Percentiles rank a stretch among this genome's conserved stretches.
phyloP scores from a whole-genome alignment of 2,329 filamentous ascomycete genomes.

The Raffaelea albimanens region DNA sequence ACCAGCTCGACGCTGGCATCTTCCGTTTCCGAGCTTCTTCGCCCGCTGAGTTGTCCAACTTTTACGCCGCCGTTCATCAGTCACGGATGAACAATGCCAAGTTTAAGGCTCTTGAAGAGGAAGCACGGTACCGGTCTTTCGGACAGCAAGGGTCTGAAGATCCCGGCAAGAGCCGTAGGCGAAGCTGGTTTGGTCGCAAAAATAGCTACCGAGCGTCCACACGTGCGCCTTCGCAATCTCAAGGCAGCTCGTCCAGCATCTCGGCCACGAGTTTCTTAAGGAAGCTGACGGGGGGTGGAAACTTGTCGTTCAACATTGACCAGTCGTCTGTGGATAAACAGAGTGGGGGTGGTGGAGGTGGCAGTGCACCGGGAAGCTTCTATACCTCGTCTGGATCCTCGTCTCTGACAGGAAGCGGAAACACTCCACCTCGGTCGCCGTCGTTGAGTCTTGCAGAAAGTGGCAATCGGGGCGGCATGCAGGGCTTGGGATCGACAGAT shows the following conservation, averaged over 20 bases:
- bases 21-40: conserved; percentile 84
- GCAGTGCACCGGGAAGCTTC: conserved; percentile 36
- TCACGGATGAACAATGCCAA: conserved; percentile 88
- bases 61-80: conserved; percentile 82
- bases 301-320: conserved; percentile 69
- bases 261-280: conserved; percentile 71
- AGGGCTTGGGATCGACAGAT: conserved; percentile 61
- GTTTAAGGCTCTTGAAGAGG: conserved; percentile 61
- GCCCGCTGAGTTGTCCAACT: conserved; percentile 64
- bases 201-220: conserved; percentile 56
- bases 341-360: conserved; percentile 37
- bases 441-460: conserved; percentile 46
- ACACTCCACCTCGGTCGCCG: conserved; percentile 44
- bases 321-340: conserved; percentile 62
- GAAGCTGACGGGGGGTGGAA: conserved; percentile 58
- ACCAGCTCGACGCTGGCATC: conserved; percentile 55
- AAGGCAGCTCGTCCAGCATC: conserved; percentile 56
- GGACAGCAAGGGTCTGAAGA: conserved; percentile 42
- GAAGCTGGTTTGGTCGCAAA: conserved; percentile 53
- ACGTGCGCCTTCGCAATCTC: conserved; percentile 54
- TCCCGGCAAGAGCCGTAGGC: conserved; percentile 33
- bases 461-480: conserved; percentile 33
- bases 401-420: conserved; percentile 29
- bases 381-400: conserved; percentile 49
- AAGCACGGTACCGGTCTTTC: conserved; percentile 63